A percentile compares a stretch with the other conserved stretches of the same genome.
Conservation (phyloP, 352 stramenopile species). For the Phytophthora rubi region DNA sequence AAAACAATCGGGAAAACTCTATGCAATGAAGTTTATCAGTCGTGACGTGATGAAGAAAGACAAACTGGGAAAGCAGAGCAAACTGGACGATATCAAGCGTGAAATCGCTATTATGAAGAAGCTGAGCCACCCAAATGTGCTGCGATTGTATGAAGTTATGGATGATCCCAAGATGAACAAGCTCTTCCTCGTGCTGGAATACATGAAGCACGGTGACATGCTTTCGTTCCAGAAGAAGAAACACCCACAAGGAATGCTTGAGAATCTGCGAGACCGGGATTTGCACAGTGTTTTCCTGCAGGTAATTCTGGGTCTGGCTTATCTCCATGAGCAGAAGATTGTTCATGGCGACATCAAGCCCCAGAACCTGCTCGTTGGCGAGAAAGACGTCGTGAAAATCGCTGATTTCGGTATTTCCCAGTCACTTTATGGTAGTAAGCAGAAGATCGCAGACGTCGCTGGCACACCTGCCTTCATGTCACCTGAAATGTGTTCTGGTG, state of each 20-base stretch:
- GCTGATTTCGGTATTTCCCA: slow-evolving; percentile 92
- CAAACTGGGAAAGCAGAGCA: slow-evolving; percentile 81
- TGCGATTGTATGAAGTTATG: slow-evolving; percentile 96
- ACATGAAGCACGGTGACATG: slow-evolving; percentile 90
- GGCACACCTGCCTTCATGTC: slow-evolving; percentile 94
- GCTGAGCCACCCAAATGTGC: slow-evolving; percentile 94
- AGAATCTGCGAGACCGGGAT: slow-evolving; percentile 70
- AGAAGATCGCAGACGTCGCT: slow-evolving; percentile 79
- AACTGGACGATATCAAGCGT: slow-evolving; percentile 88
- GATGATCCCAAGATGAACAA: slow-evolving; percentile 94
- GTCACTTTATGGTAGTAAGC: slow-evolving; percentile 81
- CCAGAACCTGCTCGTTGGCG: slow-evolving; percentile 88
- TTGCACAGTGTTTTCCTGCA: slow-evolving; percentile 78
- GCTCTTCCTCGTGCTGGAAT: slow-evolving; percentile 97
- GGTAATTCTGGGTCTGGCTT: slow-evolving; percentile 86
- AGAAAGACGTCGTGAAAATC: slow-evolving; percentile 92
- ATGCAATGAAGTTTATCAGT: slow-evolving; percentile 90
- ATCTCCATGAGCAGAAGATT: slow-evolving; percentile 89
- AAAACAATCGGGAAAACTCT: slow-evolving; percentile 74
- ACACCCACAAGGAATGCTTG: slow-evolving; percentile 39
- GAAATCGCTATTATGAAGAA: slow-evolving; percentile 99
- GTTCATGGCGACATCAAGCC: slow-evolving; percentile 90
- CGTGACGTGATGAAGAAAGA: slow-evolving; percentile 89
- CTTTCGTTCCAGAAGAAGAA: slow-evolving; percentile 82
- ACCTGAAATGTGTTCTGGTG: slow-evolving; percentile 90